A percentile compares a stretch with the other conserved stretches of the same genome.
phyloP scores from a whole-genome alignment of 2,329 filamentous ascomycete species.

The Fusarium fracticaudum region DNA sequence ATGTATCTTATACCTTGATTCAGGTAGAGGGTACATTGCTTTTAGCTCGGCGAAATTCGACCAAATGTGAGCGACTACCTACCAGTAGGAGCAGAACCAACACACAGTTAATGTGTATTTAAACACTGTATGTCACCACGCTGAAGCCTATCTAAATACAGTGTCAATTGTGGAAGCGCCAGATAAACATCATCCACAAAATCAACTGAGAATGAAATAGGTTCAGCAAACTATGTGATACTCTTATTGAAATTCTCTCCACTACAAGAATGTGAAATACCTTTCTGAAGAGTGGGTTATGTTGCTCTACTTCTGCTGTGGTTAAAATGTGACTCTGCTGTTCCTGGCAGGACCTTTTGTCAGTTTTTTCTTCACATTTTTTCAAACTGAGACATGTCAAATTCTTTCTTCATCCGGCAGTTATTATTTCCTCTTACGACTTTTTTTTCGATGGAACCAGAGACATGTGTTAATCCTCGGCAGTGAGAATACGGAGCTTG shows the following conservation, averaged over 20 bases:
- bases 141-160: background rate
- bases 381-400: background rate
- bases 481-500: background rate
- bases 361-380: background rate
- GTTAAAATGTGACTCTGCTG: conserved; percentile 7
- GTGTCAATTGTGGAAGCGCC: background rate
- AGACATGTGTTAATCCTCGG: background rate
- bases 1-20: conserved; percentile 10
- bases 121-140: background rate
- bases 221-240: background rate
- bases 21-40: conserved; percentile 12
- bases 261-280: background rate
- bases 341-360: background rate
- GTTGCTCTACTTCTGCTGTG: conserved; percentile 5
- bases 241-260: conserved; percentile 23
- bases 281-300: background rate
- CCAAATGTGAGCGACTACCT: conserved; percentile 6
- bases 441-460: background rate
- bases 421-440: background rate
- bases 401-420: background rate
- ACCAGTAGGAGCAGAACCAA: conserved; percentile 1
- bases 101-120: background rate
- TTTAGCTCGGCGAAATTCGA: background rate
- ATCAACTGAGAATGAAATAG: conserved; percentile 4
- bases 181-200: background rate